A percentile compares a stretch with the other conserved stretches of the same genome.
phyloP scores from a whole-genome alignment of 1,139 yeast genomes.

The Saccharomycopsis hybrid region DNA sequence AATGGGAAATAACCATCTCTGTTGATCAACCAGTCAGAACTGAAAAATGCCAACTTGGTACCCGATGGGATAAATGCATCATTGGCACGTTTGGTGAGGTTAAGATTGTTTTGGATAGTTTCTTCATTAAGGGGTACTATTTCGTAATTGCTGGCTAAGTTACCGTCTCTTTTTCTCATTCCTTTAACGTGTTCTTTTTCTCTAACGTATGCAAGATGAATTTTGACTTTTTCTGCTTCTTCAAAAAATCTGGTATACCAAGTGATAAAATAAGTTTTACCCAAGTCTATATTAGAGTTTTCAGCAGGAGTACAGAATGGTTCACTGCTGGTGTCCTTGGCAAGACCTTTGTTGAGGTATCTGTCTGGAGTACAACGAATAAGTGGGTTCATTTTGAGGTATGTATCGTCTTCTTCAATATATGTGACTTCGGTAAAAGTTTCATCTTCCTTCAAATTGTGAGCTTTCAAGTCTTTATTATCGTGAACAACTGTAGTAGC shows the following conservation, averaged over 20 bases:
- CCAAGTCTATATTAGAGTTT: conserved; percentile 47
- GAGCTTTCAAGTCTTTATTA: conserved; percentile 61
- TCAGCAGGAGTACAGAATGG: conserved; percentile 84
- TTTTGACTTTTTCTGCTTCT: conserved; percentile 49
- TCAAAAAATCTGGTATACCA: conserved; percentile 69
- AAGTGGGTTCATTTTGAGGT: conserved; percentile 65
- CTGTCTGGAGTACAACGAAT: conserved; percentile 79
- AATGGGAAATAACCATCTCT: conserved; percentile 59
- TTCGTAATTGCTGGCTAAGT: neutral
- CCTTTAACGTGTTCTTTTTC: conserved; percentile 53
- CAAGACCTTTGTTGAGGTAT: conserved; percentile 59
- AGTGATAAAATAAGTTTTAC: conserved; percentile 62
- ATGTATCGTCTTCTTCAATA: conserved; percentile 62
- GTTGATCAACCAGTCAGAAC: conserved; percentile 56
- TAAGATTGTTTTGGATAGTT: neutral
- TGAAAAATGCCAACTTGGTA: conserved; percentile 48
- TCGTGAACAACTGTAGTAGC: conserved; percentile 51
- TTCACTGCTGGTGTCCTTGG: conserved; percentile 48
- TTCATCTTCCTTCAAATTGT: conserved; percentile 59
- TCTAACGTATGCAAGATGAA: conserved; percentile 62
- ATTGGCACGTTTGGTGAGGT: neutral
- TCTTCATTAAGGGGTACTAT: conserved; percentile 8
- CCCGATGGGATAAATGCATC: conserved; percentile 20
- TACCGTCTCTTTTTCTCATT: conserved; percentile 39
- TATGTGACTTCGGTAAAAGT: conserved; percentile 46